Percentiles rank a stretch among this genome's conserved stretches.
Evolutionary conservation across 1,139 yeast species (phyloP).

Genomic region (Zygoascus hellenicus): DNA sequence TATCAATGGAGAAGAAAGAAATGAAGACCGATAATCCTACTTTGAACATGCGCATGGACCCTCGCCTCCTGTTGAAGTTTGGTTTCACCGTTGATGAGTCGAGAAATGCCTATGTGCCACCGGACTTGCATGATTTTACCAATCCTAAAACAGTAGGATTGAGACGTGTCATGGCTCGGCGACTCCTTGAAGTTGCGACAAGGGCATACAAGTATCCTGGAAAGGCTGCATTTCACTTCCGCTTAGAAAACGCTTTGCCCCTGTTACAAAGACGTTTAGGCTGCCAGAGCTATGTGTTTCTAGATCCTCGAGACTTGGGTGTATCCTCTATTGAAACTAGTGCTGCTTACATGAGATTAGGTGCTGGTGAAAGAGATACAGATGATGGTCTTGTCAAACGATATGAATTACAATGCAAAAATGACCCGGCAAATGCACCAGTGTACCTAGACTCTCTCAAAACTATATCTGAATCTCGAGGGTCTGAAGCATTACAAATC

Average conservation of each 20-base stretch:
- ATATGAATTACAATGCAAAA: conserved; percentile 48
- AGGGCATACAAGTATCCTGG: conserved; percentile 16
- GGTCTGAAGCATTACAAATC: conserved; percentile 44
- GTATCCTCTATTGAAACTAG: conserved; percentile 6
- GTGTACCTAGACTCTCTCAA: conserved; percentile 64
- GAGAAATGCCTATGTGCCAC: conserved; percentile 52
- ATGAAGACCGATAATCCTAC: conserved; percentile 26
- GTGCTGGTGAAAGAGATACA: conserved; percentile 52
- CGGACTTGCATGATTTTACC: conserved; percentile 41
- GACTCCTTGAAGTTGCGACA: conserved; percentile 21
- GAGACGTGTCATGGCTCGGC: conserved; percentile 19
- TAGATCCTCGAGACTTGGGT: conserved; percentile 4
- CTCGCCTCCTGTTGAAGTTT: conserved; percentile 43
- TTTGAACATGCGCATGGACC: conserved; percentile 37
- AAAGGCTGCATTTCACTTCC: conserved; percentile 12
- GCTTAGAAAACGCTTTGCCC: conserved; percentile 15
- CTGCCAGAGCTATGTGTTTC: conserved; percentile 4
- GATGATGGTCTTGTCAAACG: conserved; percentile 59
- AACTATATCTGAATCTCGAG: conserved; percentile 43
- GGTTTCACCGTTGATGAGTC: conserved; percentile 41
- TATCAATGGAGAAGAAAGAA: conserved; percentile 21
- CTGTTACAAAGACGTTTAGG: conserved; percentile 8
- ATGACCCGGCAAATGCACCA: conserved; percentile 53
- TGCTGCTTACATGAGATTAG: conserved; percentile 45
- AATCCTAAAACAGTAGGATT: conserved; percentile 17